Percentiles rank a stretch among this genome's conserved stretches.
Evolutionary conservation across 805 yeast species (phyloP).

Genomic region (Metschnikowia cubensis): DNA sequence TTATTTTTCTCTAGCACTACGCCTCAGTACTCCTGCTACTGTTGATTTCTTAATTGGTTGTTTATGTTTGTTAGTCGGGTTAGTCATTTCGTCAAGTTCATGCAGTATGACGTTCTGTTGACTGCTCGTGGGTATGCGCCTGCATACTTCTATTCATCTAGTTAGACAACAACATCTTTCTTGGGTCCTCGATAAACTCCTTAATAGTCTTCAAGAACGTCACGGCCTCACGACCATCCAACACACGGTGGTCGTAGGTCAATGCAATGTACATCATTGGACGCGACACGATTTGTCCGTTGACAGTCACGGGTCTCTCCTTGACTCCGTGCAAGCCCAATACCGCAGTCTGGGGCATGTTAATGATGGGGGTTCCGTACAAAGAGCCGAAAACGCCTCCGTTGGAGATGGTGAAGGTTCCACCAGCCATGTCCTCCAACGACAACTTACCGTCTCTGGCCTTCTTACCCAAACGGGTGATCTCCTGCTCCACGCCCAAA

Average conservation of each 20-base stretch:
- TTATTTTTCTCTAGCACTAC: too few species aligned
- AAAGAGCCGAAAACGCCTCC: conserved; percentile 99
- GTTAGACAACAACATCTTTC: conserved; percentile 75
- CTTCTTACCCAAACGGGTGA: conserved; percentile 73
- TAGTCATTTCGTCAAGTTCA: too few species aligned
- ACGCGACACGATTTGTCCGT: conserved; percentile 93
- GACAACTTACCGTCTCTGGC: conserved; percentile 97
- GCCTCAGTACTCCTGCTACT: too few species aligned
- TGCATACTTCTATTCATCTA: conserved; percentile 2
- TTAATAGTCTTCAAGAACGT: conserved; percentile 93
- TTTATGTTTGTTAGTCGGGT: too few species aligned
- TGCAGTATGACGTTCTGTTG: too few species aligned
- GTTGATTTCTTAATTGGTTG: too few species aligned
- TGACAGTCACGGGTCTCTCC: conserved; percentile 94
- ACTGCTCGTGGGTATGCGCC: not conserved
- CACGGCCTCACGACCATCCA: conserved; percentile 99
- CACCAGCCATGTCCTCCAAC: conserved; percentile 98
- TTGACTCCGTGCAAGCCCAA: conserved; percentile 96
- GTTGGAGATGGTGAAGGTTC: conserved; percentile 97
- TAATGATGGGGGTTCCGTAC: conserved; percentile 97
- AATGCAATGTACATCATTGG: conserved; percentile 99
- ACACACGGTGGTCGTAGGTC: conserved; percentile 95
- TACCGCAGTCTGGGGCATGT: conserved; percentile 97
- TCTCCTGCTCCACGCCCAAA: conserved; percentile 86
- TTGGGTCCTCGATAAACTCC: conserved; percentile 97